Evolutionary conservation across 306 rosid species (phyloP).

Genomic region (Begonia masoniana): DNA sequence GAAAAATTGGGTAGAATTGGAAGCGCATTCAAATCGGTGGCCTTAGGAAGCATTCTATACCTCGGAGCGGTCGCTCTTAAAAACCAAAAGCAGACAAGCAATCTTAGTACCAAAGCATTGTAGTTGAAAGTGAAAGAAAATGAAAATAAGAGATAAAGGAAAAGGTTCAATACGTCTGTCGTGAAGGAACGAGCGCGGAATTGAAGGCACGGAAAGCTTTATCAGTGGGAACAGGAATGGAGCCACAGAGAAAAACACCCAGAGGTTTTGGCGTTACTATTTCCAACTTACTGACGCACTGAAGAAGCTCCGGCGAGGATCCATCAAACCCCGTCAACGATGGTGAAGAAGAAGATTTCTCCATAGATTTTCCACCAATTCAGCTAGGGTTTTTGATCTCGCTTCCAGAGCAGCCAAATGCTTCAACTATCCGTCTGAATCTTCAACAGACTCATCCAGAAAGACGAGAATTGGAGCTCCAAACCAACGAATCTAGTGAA

Average conservation of each 20-base stretch:
- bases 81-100: not conserved
- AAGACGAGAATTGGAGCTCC: no score
- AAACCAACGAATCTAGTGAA: no score
- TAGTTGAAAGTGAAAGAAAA: not conserved
- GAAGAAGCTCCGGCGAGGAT: conserved; percentile 48
- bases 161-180: conserved; percentile 33
- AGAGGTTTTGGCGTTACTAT: conserved; percentile 74
- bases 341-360: conserved; percentile 13
- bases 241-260: conserved; percentile 72
- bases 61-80: conserved; percentile 72
- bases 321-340: conserved; percentile 21
- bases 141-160: conserved; percentile 1
- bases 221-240: conserved; percentile 91
- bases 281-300: conserved; percentile 76
- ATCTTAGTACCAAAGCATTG: not conserved
- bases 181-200: conserved; percentile 64
- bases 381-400: not conserved
- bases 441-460: no score
- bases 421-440: no score
- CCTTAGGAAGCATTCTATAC: conserved; percentile 84
- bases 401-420: not conserved
- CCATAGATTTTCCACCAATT: conserved; percentile 26
- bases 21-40: conserved; percentile 78
- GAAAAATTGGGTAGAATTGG: conserved; percentile 49
- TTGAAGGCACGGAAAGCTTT: conserved; percentile 62